phyloP scores from a whole-genome alignment of 176 grass and related monocot genomes.

The Oryza coarctata region DNA sequence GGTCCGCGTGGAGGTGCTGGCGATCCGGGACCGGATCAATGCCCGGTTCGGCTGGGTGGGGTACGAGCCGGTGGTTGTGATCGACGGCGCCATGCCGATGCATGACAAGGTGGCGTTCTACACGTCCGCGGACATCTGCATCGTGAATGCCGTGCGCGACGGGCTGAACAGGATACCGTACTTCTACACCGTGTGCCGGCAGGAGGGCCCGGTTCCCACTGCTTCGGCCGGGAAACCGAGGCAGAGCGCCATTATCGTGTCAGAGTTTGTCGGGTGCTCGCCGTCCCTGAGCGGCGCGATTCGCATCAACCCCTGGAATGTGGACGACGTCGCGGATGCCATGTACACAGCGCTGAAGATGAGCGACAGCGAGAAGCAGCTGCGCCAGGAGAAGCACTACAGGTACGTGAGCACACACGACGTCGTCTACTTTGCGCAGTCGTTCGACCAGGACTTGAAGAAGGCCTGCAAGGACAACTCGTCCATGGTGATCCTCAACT shows the following conservation, averaged over 20 bases:
- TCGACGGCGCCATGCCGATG: conserved; percentile 42
- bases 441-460: conserved; percentile 59
- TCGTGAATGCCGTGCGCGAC: conserved; percentile 61
- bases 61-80: conserved; percentile 55
- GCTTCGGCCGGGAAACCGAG: background rate
- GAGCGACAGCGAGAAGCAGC: conserved; percentile 33
- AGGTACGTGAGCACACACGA: conserved; percentile 60
- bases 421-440: conserved; percentile 53
- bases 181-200: conserved; percentile 54
- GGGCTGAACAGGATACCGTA: conserved; percentile 59
- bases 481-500: conserved; percentile 34
- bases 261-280: conserved; percentile 66
- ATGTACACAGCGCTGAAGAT: conserved; percentile 41
- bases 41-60: conserved; percentile 28
- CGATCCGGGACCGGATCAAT: conserved; percentile 54
- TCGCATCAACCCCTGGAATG: conserved; percentile 63
- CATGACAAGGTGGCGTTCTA: conserved; percentile 66
- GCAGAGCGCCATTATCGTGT: conserved; percentile 56
- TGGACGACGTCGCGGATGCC: conserved; percentile 47
- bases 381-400: conserved; percentile 68
- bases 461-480: conserved; percentile 52
- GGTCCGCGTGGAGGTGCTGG: conserved; percentile 38
- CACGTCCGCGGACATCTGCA: conserved; percentile 48
- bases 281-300: conserved; percentile 62
- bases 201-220: conserved; percentile 32